Conservation (phyloP, 345 rosid genomes). For the Lepidium africanum region DNA sequence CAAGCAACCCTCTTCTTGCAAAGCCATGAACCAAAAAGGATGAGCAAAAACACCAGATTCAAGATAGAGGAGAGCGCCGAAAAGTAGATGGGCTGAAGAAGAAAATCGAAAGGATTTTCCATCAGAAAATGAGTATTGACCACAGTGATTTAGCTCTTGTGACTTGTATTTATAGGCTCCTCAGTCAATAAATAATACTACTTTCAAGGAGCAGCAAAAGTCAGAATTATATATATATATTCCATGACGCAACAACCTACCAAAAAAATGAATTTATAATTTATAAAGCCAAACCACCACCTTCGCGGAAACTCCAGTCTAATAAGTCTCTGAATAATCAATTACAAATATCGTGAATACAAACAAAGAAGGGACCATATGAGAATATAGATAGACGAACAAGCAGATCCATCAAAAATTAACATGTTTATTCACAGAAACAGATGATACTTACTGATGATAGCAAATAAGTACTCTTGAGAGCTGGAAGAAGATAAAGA, state of each 20-base stretch:
- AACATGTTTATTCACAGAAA: neutral
- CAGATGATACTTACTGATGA: too few species aligned
- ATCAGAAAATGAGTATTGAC: slow-evolving; percentile 10
- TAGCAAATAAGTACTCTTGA: neutral
- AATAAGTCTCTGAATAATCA: neutral
- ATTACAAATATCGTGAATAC: neutral
- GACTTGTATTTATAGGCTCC: neutral
- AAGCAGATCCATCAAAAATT: neutral
- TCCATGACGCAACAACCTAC: neutral
- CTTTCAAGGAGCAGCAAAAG: neutral
- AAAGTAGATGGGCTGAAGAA: slow-evolving; percentile 32
- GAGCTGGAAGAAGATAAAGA: neutral
- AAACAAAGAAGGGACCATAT: neutral
- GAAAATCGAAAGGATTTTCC: slow-evolving; percentile 19
- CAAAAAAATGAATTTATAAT: neutral
- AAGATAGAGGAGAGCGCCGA: slow-evolving; percentile 36
- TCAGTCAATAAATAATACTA: slow-evolving; percentile 21
- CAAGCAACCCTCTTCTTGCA: slow-evolving; percentile 25
- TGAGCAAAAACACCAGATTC: slow-evolving; percentile 38
- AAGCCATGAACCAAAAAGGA: slow-evolving; percentile 29
- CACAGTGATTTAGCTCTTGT: neutral
- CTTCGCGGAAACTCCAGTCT: slow-evolving; percentile 15
- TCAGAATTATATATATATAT: neutral
- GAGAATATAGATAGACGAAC: neutral
- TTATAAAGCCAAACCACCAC: neutral